A percentile compares a stretch with the other conserved stretches of the same genome.
Evolutionary conservation across 352 stramenopile genomes (phyloP).

Genomic region (Phytophthora fragariaefolia): DNA sequence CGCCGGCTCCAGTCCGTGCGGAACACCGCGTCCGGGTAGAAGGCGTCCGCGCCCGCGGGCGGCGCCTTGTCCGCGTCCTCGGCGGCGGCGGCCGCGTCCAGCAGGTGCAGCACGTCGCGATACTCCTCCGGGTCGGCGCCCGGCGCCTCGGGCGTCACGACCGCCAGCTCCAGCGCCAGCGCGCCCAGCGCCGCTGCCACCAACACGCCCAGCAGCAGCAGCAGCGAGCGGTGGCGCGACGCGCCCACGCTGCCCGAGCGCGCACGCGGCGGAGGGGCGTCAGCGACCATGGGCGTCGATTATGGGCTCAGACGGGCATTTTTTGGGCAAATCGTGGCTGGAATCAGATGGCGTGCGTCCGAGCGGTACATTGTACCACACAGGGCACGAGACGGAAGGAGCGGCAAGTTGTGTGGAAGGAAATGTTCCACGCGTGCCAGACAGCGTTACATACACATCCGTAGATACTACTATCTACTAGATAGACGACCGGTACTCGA

Average conservation of each 20-base stretch:
- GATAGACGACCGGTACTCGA: too few relatives aligned
- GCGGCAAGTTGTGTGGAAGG: too few relatives aligned
- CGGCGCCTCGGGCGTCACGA: slow-evolving; percentile 21
- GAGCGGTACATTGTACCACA: neutral
- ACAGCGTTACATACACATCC: too few relatives aligned
- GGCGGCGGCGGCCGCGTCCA: slow-evolving; percentile 33
- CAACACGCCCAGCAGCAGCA: slow-evolving; percentile 33
- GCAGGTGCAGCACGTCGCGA: slow-evolving; percentile 26
- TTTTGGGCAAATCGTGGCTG: neutral
- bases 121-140: slow-evolving; percentile 9
- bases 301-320: slow-evolving; percentile 1
- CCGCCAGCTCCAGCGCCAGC: slow-evolving; percentile 35
- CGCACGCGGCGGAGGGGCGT: slow-evolving; percentile 5
- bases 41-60: slow-evolving; percentile 12
- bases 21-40: slow-evolving; percentile 42
- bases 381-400: too few relatives aligned
- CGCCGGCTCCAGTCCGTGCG: slow-evolving; percentile 38
- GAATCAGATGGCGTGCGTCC: slow-evolving; percentile 8
- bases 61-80: slow-evolving; percentile 33
- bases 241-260: slow-evolving; percentile 21
- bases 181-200: slow-evolving; percentile 26
- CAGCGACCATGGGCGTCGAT: slow-evolving; percentile 1
- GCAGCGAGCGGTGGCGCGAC: slow-evolving; percentile 22
- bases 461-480: too few relatives aligned
- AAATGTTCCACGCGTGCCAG: too few relatives aligned